Evolutionary conservation across 176 grass and related monocot genomes (phyloP), one percentile per base, ranked within the genome.

Genomic region (Puya raimondii): DNA sequence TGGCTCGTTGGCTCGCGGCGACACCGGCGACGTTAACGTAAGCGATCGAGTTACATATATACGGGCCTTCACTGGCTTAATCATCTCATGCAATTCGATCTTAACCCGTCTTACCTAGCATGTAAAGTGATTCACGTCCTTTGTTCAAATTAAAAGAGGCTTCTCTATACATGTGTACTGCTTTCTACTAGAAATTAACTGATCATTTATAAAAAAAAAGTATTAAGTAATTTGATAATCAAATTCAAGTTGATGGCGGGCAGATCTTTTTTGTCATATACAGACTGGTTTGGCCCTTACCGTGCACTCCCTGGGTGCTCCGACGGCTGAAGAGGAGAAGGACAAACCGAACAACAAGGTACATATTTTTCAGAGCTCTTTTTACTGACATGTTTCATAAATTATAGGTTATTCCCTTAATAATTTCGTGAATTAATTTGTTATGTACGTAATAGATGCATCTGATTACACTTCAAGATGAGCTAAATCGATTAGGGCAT

Each of bases 401-500:
- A 7, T 42, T 42, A 42, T 42, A 42, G 4, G 33, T 7, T 42
- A 57, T 17, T 16, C 53, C 13, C 53, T 5, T 2, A 57, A 57
- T 13, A 11, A 57, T 13, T 57, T 57, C 14, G 1, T 8, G 53
- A 57, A 57, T 57, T 57, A 56, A 56, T 56, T 68, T 50, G 16
- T 13, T 48, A 59, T 23, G 12, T 42, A 6, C 29, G 13, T 14
- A 57, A 15, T 23, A 73, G 12, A 65, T 66, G 57, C 63, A 66
- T 63, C 4, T 53, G 11, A 53, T 20, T 14, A 18, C 48, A 15
- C 23, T 75, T 3, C 48, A 9, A 53, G 15, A 29, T 2, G 73
- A 75, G 63, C 49, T 75, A 29, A 66, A 53, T 7, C 48, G 49
- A 75, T 63, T 66, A 2, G 49, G 21, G 3, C 49, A 75, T 10